Percentiles rank a stretch among this genome's conserved stretches.
Conservation (phyloP, 2,329 filamentous ascomycete genomes). For the Nannizziopsis barbatae region DNA sequence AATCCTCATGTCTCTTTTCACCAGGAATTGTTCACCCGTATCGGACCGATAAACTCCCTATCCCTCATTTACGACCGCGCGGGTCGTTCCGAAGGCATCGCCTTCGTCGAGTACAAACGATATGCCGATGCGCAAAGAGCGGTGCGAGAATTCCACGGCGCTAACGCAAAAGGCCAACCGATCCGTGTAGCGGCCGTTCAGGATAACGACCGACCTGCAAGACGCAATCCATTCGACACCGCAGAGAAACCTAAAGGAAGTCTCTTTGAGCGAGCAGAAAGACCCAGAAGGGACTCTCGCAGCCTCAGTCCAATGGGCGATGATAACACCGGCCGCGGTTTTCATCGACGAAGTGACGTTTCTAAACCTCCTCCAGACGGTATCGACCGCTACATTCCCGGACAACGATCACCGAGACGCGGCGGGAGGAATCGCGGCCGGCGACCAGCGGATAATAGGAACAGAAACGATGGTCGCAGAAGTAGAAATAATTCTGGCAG, state of each 20-base stretch:
- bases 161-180: conserved; percentile 80
- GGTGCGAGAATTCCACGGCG: conserved; percentile 71
- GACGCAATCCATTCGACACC: conserved; percentile 40
- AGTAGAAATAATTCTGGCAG: conserved; percentile 42
- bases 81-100: conserved; percentile 74
- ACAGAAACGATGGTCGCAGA: conserved; percentile 20
- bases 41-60: conserved; percentile 59
- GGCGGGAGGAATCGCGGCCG: conserved; percentile 42
- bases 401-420: conserved; percentile 36
- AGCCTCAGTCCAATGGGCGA: conserved; percentile 34
- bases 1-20: not conserved
- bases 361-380: conserved; percentile 50
- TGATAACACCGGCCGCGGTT: conserved; percentile 26
- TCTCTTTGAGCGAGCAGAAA: conserved; percentile 54
- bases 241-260: conserved; percentile 45
- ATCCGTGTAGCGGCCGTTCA: conserved; percentile 62
- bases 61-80: conserved; percentile 74
- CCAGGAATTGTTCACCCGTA: conserved; percentile 68
- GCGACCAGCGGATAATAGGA: conserved; percentile 31
- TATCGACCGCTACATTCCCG: conserved; percentile 71
- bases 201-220: conserved; percentile 24
- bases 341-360: conserved; percentile 42
- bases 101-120: conserved; percentile 68
- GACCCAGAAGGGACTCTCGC: conserved; percentile 31
- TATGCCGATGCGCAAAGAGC: conserved; percentile 62